Evolutionary conservation across 495 filamentous ascomycete genomes (phyloP).

Genomic region (Talaromyces adpressus): DNA sequence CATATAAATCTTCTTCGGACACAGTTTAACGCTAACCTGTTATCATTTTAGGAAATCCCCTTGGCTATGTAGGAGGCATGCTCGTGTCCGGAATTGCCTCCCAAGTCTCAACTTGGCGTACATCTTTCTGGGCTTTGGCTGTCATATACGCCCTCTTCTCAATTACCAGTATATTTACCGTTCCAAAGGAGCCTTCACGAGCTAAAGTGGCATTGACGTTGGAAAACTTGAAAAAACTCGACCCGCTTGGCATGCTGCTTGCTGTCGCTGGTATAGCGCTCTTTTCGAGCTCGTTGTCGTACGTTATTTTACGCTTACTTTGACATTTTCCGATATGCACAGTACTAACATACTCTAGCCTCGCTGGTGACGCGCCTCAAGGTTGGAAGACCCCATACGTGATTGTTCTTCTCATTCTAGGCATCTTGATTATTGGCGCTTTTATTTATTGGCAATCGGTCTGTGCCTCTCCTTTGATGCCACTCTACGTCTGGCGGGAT

Average conservation of each 20-base stretch:
- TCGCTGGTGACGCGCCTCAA: slow-evolving; percentile 44
- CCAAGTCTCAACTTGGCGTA: slow-evolving; percentile 61
- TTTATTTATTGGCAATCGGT: slow-evolving; percentile 60
- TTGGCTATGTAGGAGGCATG: slow-evolving; percentile 62
- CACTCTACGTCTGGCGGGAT: slow-evolving; percentile 31
- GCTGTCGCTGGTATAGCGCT: slow-evolving; percentile 58
- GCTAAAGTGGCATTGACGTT: slow-evolving; percentile 36
- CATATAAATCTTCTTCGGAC: background rate
- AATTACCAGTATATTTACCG: slow-evolving; percentile 52
- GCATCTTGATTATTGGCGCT: slow-evolving; percentile 45
- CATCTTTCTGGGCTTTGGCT: slow-evolving; percentile 56
- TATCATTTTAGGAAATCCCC: slow-evolving; percentile 48
- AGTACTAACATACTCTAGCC: slow-evolving; percentile 20
- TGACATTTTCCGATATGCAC: background rate
- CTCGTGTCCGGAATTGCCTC: slow-evolving; percentile 61
- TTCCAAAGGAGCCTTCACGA: slow-evolving; percentile 49
- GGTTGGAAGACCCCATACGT: slow-evolving; percentile 66
- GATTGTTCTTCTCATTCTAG: slow-evolving; percentile 53
- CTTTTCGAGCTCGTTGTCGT: slow-evolving; percentile 59
- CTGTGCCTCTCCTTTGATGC: slow-evolving; percentile 26
- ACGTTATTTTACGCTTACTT: slow-evolving; percentile 16
- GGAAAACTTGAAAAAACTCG: slow-evolving; percentile 48
- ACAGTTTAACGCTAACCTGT: background rate
- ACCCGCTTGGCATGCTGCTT: slow-evolving; percentile 58
- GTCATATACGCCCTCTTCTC: slow-evolving; percentile 56